Evolutionary conservation across 805 yeast species (phyloP).

Genomic region (Limtongia smithiae): DNA sequence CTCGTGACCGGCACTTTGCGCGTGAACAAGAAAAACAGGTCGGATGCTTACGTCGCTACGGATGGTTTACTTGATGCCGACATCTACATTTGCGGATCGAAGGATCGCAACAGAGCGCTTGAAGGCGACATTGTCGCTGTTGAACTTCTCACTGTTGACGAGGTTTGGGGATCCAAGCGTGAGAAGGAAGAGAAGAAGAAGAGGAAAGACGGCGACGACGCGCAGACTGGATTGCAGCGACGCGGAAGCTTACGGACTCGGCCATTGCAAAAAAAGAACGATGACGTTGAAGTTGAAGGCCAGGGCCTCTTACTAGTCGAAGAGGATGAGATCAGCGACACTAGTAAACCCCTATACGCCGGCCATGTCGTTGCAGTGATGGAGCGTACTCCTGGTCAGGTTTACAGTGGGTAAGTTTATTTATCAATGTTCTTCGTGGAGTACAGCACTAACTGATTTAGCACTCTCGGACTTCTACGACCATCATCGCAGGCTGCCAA

Average conservation of each 20-base stretch:
- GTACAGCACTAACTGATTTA: constrained; percentile 35
- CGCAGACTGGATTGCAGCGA: constrained; percentile 62
- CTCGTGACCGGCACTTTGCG: constrained; percentile 88
- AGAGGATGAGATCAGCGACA: constrained; percentile 93
- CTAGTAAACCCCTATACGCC: constrained; percentile 87
- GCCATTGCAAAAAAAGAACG: constrained; percentile 95
- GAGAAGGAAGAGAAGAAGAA: constrained; percentile 97
- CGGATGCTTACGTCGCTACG: constrained; percentile 97
- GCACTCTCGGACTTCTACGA: constrained; percentile 87
- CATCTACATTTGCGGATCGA: constrained; percentile 95
- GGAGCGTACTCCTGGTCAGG: constrained; percentile 95
- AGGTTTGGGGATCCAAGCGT: constrained; percentile 93
- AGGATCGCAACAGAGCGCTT: constrained; percentile 94
- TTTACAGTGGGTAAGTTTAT: constrained; percentile 53
- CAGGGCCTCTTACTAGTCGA: constrained; percentile 87
- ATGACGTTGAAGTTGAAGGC: constrained; percentile 98
- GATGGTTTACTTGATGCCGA: constrained; percentile 95
- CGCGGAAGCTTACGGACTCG: constrained; percentile 90
- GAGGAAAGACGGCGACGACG: constrained; percentile 51
- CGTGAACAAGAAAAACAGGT: constrained; percentile 92
- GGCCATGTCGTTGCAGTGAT: constrained; percentile 98
- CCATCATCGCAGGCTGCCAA: constrained; percentile 93
- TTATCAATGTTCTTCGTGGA: neutral
- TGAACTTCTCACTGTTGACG: constrained; percentile 90
- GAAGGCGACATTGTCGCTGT: constrained; percentile 97